A percentile compares a stretch with the other conserved stretches of the same genome.
phyloP scores from a whole-genome alignment of 2,329 filamentous ascomycete species.

The Drechslerella stenobrocha region DNA sequence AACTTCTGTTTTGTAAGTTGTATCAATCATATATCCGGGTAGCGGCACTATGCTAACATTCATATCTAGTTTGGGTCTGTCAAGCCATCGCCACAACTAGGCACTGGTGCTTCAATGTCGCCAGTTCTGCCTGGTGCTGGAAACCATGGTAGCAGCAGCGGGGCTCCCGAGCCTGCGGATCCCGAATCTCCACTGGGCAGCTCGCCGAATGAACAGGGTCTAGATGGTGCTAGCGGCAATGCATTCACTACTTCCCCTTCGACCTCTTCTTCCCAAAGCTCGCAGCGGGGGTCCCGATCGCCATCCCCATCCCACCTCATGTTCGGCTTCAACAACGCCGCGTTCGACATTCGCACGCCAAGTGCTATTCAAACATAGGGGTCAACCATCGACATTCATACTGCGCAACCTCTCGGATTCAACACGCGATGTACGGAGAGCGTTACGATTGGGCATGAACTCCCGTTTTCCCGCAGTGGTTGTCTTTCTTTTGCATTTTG shows the following conservation, averaged over 20 bases:
- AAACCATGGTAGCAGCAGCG: constrained; percentile 19
- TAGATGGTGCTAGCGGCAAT: constrained; percentile 30
- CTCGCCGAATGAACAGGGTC: constrained; percentile 12
- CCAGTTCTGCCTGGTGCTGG: constrained; percentile 23
- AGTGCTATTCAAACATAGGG: constrained; percentile 38
- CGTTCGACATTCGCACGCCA: constrained; percentile 35
- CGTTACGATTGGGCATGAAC: constrained; percentile 23
- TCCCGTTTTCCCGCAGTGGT: constrained; percentile 14
- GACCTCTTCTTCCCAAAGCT: constrained; percentile 28
- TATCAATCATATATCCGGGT: constrained; percentile 51
- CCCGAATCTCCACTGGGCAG: too few species aligned
- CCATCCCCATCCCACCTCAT: constrained; percentile 36
- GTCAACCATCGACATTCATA: constrained; percentile 16
- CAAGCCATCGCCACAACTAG: constrained; percentile 41
- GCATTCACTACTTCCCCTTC: constrained; percentile 13
- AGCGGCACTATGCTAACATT: constrained; percentile 41
- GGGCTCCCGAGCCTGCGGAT: too few species aligned
- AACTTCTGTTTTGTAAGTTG: constrained; percentile 99
- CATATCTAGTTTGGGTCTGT: constrained; percentile 48
- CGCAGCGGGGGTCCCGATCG: constrained; percentile 35
- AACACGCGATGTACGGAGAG: constrained; percentile 1
- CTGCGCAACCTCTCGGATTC: constrained; percentile 10
- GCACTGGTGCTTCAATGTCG: constrained; percentile 31
- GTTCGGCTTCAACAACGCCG: constrained; percentile 29
- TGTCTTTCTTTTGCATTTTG: constrained; percentile 15